Evolutionary conservation across 1,284 basidiomycete species (phyloP), one percentile per base, ranked within the genome.

Genomic region (Porodaedalea pini): DNA sequence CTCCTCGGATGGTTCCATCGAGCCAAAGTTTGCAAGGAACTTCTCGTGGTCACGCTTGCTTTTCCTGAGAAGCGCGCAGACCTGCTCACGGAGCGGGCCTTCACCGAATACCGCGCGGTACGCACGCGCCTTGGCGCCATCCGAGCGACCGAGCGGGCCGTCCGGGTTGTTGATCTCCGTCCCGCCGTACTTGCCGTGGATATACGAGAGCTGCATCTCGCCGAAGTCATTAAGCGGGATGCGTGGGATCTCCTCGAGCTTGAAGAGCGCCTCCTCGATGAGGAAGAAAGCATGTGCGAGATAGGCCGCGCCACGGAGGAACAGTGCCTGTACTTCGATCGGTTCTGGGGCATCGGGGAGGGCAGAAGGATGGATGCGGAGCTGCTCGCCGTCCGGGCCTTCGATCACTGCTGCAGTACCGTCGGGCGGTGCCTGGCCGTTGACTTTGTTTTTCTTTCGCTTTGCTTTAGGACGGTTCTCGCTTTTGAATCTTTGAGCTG

Each of bases 11-110:
- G 73, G 73, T 60, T 85, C 85, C 37, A 88, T 70, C 4, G 83
- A 82, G 68, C 90, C 88, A 65, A 92, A 93, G 67, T 92, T 87
- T 0, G 81, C 70, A 25, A 92, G 76, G 68, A 92, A 92, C 61
- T 81, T 82, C 65, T 92, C 87, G 61, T 90, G 86, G 66, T 93
- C 90, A 13, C 87, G 81, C 62, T 90, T 78, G 63, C 81, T 81
- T 72, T 88, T 91, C 73, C 77, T 80, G 41, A 92, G 66, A 39
- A 88, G 71, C 21, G 71, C 68, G 2, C 65, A 67, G 47, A 92
- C 75, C 54, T 82, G 80, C 45, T 85, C 85, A 51, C 78, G 75
- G 69, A 88, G 80, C 1, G 62, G 59, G 6, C 71, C 68, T 8
- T 83, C 77, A 0, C 73, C 76, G 29, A 92, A 75, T 4, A 75